Evolutionary conservation across 116 monocot genomes (phyloP), one percentile per base, ranked within the genome.

Genomic region (Trichopus zeylanicus): DNA sequence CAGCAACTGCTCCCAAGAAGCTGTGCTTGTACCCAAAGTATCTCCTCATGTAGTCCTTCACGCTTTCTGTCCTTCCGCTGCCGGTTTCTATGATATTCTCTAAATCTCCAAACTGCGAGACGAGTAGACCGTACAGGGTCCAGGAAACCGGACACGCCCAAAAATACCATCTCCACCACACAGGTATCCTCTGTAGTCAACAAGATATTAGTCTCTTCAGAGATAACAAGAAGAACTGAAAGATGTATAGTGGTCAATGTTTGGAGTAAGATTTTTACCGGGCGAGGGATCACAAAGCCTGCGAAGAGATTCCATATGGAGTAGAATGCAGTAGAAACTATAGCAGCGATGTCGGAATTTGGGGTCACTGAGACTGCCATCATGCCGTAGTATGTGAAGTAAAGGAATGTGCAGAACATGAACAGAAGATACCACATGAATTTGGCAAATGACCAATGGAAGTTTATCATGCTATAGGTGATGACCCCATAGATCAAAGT

Each of bases 11-110:
- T 18, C 75, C 72, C 15, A 89, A 56, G 61, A 85, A 81, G 27
- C 76, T 76, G 22, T 81, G 78, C 25, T 42, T 64, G 55, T 75
- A 89, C 5, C 85, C 89, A 16, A 89, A 89, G 30, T 78, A 85
- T 3, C 55, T 56, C 51, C 24, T 70, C 37, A 89, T 31, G 31
- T 70, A 89, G 1, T 57, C 13, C 33, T 70, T 26, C 9, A 85
- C n/a, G n/a, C n/a, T n/a, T n/a, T n/a, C 78, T 0, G 68, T 63
- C 35, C 35, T n/a, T 33, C 4, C 4, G 0, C 42, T 38, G 2
- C 29, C 37, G 0, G 26, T 51, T 25, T 64, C 54, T 13, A 42
- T 25, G 1, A 22, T 26, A 6, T 58, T 26, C 5, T 28, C 26
- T 19, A 72, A 0, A 25, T 60, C 68, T 20, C 72, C 66, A 26